Conservation (phyloP, 2,329 filamentous ascomycete genomes). For the Gnomoniopsis smithogilvyi region DNA sequence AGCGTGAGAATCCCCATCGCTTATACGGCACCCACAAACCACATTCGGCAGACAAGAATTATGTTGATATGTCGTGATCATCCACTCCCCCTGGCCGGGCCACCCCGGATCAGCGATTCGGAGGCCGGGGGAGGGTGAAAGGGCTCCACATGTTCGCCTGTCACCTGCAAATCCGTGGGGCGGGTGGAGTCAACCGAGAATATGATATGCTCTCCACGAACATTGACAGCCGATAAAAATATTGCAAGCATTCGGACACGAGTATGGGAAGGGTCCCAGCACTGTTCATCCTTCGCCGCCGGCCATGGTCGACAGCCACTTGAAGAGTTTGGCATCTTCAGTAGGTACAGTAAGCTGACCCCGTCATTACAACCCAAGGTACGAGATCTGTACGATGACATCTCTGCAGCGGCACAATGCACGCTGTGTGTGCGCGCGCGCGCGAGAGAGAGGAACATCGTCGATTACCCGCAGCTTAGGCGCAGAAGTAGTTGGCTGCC, state of each 20-base stretch:
- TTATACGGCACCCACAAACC: too few species aligned
- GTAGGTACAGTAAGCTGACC: neutral
- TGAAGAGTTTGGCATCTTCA: too few species aligned
- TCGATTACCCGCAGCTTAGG: neutral
- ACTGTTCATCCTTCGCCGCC: too few species aligned
- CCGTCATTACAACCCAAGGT: neutral
- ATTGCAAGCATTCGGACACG: too few species aligned
- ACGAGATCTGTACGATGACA: neutral
- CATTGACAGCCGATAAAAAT: neutral
- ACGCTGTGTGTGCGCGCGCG: too few species aligned
- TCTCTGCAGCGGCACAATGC: neutral
- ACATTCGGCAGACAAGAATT: neutral
- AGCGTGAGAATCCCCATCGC: too few species aligned
- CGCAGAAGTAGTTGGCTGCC: neutral
- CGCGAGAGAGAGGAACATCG: too few species aligned
- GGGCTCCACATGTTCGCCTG: neutral
- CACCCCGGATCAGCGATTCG: neutral
- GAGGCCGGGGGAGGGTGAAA: neutral
- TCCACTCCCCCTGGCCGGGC: neutral
- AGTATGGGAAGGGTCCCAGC: neutral
- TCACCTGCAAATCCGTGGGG: neutral
- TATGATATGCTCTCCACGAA: neutral
- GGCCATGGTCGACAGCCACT: too few species aligned
- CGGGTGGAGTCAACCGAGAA: neutral
- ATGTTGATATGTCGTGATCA: neutral